Evolutionary conservation across 345 rosid genomes (phyloP).

Genomic region (Heritiera fomes): DNA sequence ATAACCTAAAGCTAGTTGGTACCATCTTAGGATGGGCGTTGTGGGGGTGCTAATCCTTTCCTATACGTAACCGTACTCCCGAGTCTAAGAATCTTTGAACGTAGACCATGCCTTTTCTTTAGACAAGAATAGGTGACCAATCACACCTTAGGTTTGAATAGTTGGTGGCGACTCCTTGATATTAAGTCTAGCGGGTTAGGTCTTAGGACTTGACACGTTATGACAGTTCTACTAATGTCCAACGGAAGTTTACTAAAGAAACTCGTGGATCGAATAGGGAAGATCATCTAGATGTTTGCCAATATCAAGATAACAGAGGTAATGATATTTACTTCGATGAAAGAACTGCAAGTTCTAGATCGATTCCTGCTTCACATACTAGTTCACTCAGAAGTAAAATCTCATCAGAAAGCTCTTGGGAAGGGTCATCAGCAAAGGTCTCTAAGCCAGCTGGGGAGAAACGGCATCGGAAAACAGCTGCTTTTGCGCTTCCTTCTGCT

Average conservation of each 20-base stretch:
- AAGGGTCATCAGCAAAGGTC: conserved; percentile 60
- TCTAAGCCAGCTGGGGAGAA: conserved; percentile 64
- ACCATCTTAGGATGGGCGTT: too few species aligned
- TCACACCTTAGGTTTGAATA: too few species aligned
- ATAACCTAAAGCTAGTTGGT: too few species aligned
- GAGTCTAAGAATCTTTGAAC: too few species aligned
- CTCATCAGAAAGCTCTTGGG: conserved; percentile 90
- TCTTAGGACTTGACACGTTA: too few species aligned
- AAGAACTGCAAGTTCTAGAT: conserved; percentile 58
- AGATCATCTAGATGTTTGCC: conserved; percentile 36
- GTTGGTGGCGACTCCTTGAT: too few species aligned
- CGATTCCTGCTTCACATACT: conserved; percentile 46
- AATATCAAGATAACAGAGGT: conserved; percentile 52
- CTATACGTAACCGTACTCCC: too few species aligned
- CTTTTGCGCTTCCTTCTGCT: conserved; percentile 45
- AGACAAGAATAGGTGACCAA: too few species aligned
- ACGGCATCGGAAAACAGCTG: conserved; percentile 55
- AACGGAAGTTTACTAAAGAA: conserved; percentile 46
- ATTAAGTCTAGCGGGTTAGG: too few species aligned
- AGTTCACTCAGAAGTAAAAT: conserved; percentile 75
- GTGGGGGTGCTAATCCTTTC: too few species aligned
- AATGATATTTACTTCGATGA: conserved; percentile 62
- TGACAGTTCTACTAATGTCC: conserved; percentile 44
- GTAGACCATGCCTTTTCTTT: too few species aligned
- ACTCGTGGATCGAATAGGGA: conserved; percentile 36